Base-by-base conservation (phyloP, 306 rosid genomes). In the Betula pendula region DNA sequence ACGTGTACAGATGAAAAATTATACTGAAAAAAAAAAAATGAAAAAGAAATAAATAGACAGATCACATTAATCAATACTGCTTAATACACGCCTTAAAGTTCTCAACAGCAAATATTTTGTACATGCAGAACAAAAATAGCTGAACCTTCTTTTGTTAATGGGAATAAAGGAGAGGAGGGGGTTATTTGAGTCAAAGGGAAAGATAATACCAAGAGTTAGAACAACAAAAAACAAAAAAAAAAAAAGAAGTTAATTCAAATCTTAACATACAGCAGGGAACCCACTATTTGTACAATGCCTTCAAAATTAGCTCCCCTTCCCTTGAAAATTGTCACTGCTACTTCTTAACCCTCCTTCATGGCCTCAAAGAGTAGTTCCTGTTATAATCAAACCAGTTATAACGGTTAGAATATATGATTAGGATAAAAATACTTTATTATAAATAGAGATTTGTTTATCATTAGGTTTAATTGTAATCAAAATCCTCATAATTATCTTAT, bases 141-240 rank as follows among this genome's bases (percentile, higher is more conserved):
- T 27, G 15, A 38, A 48, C 70, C 70, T 35, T 65, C 48, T 35
- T n/a, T 65, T 65, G 8, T 29, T 16, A 17, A 65, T 65, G 70
- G 70, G 70, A 35, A 66, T 66, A 66, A 35, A 45, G 3, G 49
- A 4, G 70, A n/a, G 70, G 70, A 65, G 47, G 70, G 70, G 70
- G 16, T 40, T 66, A 40, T 66, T 66, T n/a, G 27, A 19, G 70
- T 38, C 48, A 66, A 38, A 4, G 15, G 35, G 35, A 56, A 33
- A 33, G 22, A 63, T 6, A 33, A 17, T 16, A 33, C 12, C 43
- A 16, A 29, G 67, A 33, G 70, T 35, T 38, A 38, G 48, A 66
- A 35, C 7, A 5, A 43, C 8, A 1, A 9, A 44, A n/a, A n/a
- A n/a, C n/a, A 11, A 7, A 7, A 44, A 11, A 44, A 44, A 65